Base-by-base conservation (phyloP, 1,139 yeast genomes). In the Suhomyces taliae region DNA sequence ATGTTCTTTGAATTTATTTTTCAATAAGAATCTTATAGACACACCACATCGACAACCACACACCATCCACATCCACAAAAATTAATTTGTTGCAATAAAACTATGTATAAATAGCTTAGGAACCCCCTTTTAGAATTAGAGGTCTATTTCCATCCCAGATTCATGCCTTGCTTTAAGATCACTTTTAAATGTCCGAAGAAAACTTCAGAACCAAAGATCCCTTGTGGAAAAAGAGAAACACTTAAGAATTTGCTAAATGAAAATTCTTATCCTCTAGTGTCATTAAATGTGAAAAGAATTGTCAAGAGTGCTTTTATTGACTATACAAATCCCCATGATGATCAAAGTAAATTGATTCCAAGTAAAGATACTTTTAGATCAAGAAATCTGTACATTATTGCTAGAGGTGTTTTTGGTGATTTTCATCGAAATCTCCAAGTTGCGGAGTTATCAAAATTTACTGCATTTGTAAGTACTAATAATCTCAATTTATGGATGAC, bases 361-460 rank as follows among this genome's bases (percentile, higher is more conserved):
- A 29, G 3, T 10, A 35, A 19, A 31, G 38, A 40, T 35, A 34
- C 43, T 2, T 55, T 47, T 44, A 47, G 65, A n/a, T 52, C 64
- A 5, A 52, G 66, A 43, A 63, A 61, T 41, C 53, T 53, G 39
- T 61, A 57, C 39, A 58, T 61, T 5, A 56, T 59, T 24, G 65
- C 64, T 10, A 46, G 66, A 46, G 52, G 54, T 44, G 39, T 54
- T 15, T 38, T 62, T 26, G 49, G 59, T 19, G 53, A 45, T 11
- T 19, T 47, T 12, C 14, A 48, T 14, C 15, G 15, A 14, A 14
- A 14, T 14, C 15, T 14, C 15, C 15, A 14, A 14, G 15, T 14
- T 14, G 15, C 15, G 15, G 15, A 14, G 15, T 14, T 14, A 14
- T 14, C 15, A 6, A 59, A 57, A 40, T 46, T 52, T 5, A 53